Base-by-base conservation (phyloP, 192 early-diverging fungal species). In the Glomus cerebriforme region DNA sequence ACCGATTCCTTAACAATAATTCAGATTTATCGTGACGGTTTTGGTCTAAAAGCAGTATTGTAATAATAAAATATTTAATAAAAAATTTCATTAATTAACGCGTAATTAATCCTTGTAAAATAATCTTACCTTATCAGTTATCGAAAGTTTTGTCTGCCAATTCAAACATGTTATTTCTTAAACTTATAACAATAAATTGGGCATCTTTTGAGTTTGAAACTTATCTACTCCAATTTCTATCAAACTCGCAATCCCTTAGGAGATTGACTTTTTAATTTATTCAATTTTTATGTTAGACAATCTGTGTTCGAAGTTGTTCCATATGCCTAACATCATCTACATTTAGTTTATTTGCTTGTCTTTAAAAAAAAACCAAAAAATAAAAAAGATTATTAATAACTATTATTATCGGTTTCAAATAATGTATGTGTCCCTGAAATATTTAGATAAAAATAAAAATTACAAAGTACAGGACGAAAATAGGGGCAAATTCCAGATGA, bases 111-210 rank as follows among this genome's bases (percentile, higher is more conserved):
- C n/a, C n/a, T n/a, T n/a, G n/a, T 60, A 22, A 60, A 60, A 64
- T 4, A 49, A 45, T 8, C 66, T 35, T 69, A 78, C 77, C 81
- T 79, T 82, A 82, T 98, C 93, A 66, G 79, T 79, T 82, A 82
- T 98, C 93, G 64, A 95, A 88, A 2, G 96, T 97, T 88, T 99
- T 99, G 85, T 99, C 97, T 0, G 97, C 98, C 22, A 98, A 88
- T 86, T 99, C 98, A 92, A 99, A 99, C 97, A 99, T 99, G 82
- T 99, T 97, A 88, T 99, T 98, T 73, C 98, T 88, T 76, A 99
- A 87, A 80, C 95, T 96, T 82, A 99, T 98, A 79, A 99, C 97
- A 45, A 99, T 91, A 87, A 99, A 99, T 87, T 99, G 98, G 2
- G 96, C 98, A 82, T 97, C 93, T 84, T 95, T 83, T 99, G 97